These are phyloP conservation scores for Dactylellina haptotyla DNA, from an alignment of 2,329 filamentous ascomycete genomes.

Conservation along the genomic window DNA sequence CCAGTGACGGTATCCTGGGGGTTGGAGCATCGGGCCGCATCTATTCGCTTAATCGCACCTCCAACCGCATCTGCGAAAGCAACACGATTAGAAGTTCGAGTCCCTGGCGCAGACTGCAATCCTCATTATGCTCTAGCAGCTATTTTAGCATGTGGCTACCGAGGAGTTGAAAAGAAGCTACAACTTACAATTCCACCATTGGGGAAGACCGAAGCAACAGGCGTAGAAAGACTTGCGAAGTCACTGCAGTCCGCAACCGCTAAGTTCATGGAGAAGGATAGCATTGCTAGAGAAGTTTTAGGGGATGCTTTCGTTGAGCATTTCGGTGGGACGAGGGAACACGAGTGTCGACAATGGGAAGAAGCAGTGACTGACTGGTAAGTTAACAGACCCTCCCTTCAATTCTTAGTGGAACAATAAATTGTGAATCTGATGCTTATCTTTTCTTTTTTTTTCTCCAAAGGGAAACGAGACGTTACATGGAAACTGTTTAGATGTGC, in stretches of 20 bases:
- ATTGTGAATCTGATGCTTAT: background rate
- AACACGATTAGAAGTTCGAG: conserved; percentile 90
- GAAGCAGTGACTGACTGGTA: conserved; percentile 97
- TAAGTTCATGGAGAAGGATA: conserved; percentile 78
- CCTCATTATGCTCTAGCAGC: conserved; percentile 86
- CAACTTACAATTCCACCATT: conserved; percentile 83
- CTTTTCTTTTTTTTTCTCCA: conserved; percentile 4
- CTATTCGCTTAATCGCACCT: conserved; percentile 86
- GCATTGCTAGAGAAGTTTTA: conserved; percentile 91
- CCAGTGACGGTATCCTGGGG: conserved; percentile 98
- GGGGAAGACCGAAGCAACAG: conserved; percentile 83
- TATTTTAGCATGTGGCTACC: conserved; percentile 86
- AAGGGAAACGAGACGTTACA: conserved; percentile 81
- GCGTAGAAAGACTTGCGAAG: conserved; percentile 82
- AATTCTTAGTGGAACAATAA: background rate
- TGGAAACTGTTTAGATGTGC: conserved; percentile 73
- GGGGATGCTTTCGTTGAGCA: conserved; percentile 97
- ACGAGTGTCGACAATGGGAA: conserved; percentile 90
- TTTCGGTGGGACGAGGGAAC: conserved; percentile 88
- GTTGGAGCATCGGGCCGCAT: conserved; percentile 91
- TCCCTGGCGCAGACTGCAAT: conserved; percentile 93
- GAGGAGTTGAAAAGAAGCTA: conserved; percentile 91
- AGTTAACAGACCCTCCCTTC: conserved; percentile 63
- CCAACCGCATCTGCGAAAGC: conserved; percentile 85
- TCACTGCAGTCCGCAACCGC: conserved; percentile 84